Evolutionary conservation across 2,329 filamentous ascomycete genomes (phyloP).

Genomic region (Mariannaea elegans): DNA sequence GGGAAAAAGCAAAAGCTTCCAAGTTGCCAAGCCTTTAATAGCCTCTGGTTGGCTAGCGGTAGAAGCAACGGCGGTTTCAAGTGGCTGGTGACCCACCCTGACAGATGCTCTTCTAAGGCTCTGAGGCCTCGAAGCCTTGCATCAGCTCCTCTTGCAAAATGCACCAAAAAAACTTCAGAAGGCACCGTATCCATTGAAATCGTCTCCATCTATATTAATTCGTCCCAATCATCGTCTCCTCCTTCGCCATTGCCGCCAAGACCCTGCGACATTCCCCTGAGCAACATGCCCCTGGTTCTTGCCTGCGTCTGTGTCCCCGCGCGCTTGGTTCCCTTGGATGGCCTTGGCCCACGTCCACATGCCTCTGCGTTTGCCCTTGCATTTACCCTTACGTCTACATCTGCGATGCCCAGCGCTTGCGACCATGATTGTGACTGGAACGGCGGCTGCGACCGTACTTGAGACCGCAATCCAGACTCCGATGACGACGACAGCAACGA

Average conservation of each 20-base stretch:
- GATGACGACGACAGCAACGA: neutral
- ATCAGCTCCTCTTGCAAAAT: neutral
- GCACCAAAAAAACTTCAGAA: neutral
- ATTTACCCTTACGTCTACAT: no score
- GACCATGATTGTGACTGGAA: neutral
- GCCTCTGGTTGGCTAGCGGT: neutral
- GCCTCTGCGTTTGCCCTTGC: neutral
- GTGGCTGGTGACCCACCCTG: conserved; percentile 31
- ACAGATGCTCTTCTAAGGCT: conserved; percentile 29
- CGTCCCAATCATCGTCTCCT: conserved; percentile 30
- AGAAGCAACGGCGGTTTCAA: conserved; percentile 39
- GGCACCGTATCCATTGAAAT: no score
- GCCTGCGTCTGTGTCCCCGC: conserved; percentile 22
- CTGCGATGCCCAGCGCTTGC: neutral
- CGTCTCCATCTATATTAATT: conserved; percentile 23
- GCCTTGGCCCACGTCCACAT: neutral
- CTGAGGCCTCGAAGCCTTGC: neutral
- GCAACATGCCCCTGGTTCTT: conserved; percentile 19
- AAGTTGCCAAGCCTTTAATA: neutral
- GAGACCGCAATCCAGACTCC: neutral
- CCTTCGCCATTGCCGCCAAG: conserved; percentile 3
- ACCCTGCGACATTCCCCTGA: conserved; percentile 22
- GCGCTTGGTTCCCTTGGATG: conserved; percentile 27
- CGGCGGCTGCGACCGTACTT: neutral
- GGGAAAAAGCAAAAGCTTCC: no score